These are phyloP conservation scores for Boletales sp. DNA, from an alignment of 768 basidiomycete genomes.

Conservation along the genomic window DNA sequence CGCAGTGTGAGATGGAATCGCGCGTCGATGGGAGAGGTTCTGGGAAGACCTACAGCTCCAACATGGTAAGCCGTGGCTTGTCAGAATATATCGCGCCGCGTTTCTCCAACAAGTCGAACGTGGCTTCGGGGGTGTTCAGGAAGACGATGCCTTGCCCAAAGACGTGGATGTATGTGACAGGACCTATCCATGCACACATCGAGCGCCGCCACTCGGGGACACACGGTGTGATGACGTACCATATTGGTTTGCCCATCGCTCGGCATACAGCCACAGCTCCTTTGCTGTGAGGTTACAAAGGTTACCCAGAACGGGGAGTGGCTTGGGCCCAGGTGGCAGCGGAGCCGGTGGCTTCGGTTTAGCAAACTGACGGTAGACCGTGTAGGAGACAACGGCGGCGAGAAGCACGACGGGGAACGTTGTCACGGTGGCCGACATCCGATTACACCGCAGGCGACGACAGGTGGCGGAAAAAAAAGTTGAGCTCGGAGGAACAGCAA, in stretches of 20 bases:
- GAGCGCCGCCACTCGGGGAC: neutral
- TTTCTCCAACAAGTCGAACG: slow-evolving; percentile 64
- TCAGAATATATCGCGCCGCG: slow-evolving; percentile 72
- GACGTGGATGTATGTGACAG: slow-evolving; percentile 60
- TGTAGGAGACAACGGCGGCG: slow-evolving; percentile 10
- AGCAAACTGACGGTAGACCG: slow-evolving; percentile 14
- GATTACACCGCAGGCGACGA: slow-evolving; percentile 1
- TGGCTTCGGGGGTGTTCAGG: slow-evolving; percentile 57
- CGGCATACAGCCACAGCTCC: slow-evolving; percentile 63
- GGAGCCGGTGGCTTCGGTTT: slow-evolving; percentile 29
- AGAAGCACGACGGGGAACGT: slow-evolving; percentile 21
- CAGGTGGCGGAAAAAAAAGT: neutral
- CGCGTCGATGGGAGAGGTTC: neutral
- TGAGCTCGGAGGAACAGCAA: slow-evolving; percentile 13
- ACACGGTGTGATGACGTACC: slow-evolving; percentile 40
- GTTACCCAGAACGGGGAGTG: slow-evolving; percentile 64
- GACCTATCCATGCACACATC: slow-evolving; percentile 34
- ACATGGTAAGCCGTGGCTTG: slow-evolving; percentile 67
- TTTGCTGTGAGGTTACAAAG: slow-evolving; percentile 54
- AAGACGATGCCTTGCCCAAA: slow-evolving; percentile 68
- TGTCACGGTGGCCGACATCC: slow-evolving; percentile 11
- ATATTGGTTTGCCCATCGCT: slow-evolving; percentile 58
- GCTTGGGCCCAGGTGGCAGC: slow-evolving; percentile 66
- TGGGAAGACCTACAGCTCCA: slow-evolving; percentile 51
- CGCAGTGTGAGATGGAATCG: slow-evolving; percentile 4